These are phyloP conservation scores for Claviceps sp. DNA, from an alignment of 2,329 filamentous ascomycete genomes.

Conservation along the genomic window DNA sequence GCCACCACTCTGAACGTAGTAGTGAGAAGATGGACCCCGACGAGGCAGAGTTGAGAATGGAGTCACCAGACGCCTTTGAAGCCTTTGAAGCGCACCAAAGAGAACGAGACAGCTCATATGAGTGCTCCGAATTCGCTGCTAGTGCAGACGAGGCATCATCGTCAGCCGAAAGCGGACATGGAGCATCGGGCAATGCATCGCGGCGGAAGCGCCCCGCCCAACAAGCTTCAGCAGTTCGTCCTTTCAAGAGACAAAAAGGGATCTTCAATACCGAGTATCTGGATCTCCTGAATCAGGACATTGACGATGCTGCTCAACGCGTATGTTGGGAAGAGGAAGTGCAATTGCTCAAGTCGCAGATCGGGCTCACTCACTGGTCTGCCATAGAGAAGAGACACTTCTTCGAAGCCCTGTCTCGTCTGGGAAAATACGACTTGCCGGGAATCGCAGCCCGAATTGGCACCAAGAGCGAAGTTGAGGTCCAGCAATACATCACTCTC, in stretches of 20 bases:
- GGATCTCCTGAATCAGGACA: conserved; percentile 40
- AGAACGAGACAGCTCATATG: conserved; percentile 1
- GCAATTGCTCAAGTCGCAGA: conserved; percentile 34
- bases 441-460: conserved; percentile 50
- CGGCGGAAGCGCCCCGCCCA: conserved; percentile 18
- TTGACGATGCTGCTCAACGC: conserved; percentile 35
- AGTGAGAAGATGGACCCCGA: conserved; percentile 19
- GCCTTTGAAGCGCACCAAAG: background rate
- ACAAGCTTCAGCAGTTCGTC: conserved; percentile 12
- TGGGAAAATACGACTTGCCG: conserved; percentile 48
- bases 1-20: conserved; percentile 7
- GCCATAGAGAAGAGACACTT: conserved; percentile 55
- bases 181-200: conserved; percentile 6
- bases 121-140: background rate
- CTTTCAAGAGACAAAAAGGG: conserved; percentile 32
- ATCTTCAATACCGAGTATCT: conserved; percentile 34
- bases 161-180: background rate
- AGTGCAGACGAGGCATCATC: background rate
- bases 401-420: conserved; percentile 49
- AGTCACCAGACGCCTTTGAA: background rate
- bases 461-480: conserved; percentile 63
- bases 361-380: conserved; percentile 61
- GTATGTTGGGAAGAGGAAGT: conserved; percentile 18
- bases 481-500: conserved; percentile 53
- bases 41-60: conserved; percentile 3